Conservation (phyloP, 192 early-diverging fungal genomes). For the Lunasporangiospora selenospora region DNA sequence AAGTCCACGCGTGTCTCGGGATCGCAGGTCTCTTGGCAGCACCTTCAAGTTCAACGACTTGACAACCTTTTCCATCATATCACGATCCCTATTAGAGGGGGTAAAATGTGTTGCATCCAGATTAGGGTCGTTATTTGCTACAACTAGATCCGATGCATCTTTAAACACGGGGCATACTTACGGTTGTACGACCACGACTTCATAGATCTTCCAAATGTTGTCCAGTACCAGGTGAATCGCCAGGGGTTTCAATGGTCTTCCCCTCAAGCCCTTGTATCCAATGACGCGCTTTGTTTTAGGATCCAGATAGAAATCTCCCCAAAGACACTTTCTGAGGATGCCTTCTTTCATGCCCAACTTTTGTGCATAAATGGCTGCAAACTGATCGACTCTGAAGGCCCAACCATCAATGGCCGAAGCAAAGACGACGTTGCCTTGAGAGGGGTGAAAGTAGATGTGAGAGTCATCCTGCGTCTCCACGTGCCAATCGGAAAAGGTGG, state of each 20-base stretch:
- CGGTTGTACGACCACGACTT: slow-evolving; percentile 70
- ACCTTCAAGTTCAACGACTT: slow-evolving; percentile 88
- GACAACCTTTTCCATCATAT: slow-evolving; percentile 94
- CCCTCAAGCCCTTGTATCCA: slow-evolving; percentile 84
- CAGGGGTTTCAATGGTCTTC: slow-evolving; percentile 87
- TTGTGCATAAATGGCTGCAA: slow-evolving; percentile 89
- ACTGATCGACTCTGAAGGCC: slow-evolving; percentile 95
- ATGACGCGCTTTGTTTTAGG: slow-evolving; percentile 93
- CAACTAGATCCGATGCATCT: too few species aligned
- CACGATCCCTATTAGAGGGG: slow-evolving; percentile 61
- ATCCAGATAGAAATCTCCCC: slow-evolving; percentile 98
- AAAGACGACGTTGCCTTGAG: slow-evolving; percentile 97
- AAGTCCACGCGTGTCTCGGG: slow-evolving; percentile 80
- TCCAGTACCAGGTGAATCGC: slow-evolving; percentile 96
- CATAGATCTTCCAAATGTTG: slow-evolving; percentile 96
- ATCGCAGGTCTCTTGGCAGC: slow-evolving; percentile 85
- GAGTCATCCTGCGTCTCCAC: slow-evolving; percentile 93
- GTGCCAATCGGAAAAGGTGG: slow-evolving; percentile 74
- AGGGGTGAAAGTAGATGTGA: slow-evolving; percentile 95
- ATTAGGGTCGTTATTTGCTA: too few species aligned
- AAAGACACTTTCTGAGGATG: slow-evolving; percentile 82
- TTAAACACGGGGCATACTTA: too few species aligned
- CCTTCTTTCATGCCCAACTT: slow-evolving; percentile 87
- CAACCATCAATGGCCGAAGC: slow-evolving; percentile 96
- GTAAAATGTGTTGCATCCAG: background rate